A percentile compares a stretch with the other conserved stretches of the same genome.
These are phyloP conservation scores for Oryza australiensis DNA, from an alignment of 176 grass and related monocot species.

Conservation along the genomic window DNA sequence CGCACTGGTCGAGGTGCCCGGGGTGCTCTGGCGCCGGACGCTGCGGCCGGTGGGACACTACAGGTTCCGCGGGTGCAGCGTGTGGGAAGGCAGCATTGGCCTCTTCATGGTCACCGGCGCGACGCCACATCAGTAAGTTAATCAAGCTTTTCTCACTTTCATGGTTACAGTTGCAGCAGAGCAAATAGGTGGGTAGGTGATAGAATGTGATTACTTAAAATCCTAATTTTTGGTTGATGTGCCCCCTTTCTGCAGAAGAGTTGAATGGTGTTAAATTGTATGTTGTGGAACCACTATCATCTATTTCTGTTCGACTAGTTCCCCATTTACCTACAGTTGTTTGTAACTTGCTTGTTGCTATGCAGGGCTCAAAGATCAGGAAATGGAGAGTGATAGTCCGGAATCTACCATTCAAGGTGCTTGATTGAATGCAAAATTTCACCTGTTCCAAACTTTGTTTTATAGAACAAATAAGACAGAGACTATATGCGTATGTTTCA, in stretches of 20 bases:
- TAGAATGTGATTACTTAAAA: too few species aligned
- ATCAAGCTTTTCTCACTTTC: too few species aligned
- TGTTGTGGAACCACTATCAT: not conserved
- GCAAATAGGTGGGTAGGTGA: too few species aligned
- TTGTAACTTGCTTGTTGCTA: conserved; percentile 26
- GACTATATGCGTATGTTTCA: conserved; percentile 25
- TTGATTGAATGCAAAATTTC: conserved; percentile 12
- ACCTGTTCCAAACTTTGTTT: not conserved
- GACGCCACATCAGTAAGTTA: too few species aligned
- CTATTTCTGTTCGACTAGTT: not conserved
- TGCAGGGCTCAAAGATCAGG: conserved; percentile 80
- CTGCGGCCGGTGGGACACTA: too few species aligned
- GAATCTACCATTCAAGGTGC: conserved; percentile 96
- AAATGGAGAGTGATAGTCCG: conserved; percentile 96
- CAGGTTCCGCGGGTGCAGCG: too few species aligned
- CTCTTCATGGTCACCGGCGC: too few species aligned
- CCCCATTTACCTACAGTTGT: conserved; percentile 9
- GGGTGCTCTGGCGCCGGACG: too few species aligned
- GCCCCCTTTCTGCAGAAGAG: not conserved
- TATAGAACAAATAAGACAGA: not conserved
- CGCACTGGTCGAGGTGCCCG: too few species aligned
- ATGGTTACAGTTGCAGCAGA: too few species aligned
- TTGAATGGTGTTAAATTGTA: conserved; percentile 4
- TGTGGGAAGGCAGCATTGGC: too few species aligned
- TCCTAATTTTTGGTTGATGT: too few species aligned